Evolutionary conservation across 2,329 filamentous ascomycete species (phyloP).

Genomic region (Penicillium sp.): DNA sequence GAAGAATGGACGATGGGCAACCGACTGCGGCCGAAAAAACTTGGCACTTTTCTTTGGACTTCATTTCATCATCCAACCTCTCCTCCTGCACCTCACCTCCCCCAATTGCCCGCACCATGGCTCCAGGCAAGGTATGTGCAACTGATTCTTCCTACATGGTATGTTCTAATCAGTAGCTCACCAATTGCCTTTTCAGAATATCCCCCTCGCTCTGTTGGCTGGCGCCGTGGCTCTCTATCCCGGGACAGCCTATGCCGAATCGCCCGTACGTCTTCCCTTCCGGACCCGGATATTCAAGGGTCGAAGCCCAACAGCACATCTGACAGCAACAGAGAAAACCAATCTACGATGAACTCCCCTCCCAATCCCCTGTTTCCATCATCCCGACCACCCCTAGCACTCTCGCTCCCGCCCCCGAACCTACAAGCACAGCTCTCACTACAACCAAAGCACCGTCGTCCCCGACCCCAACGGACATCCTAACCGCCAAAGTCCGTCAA

Average conservation of each 20-base stretch:
- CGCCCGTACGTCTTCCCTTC: constrained; percentile 38
- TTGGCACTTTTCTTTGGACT: constrained; percentile 26
- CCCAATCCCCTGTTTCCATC: constrained; percentile 25
- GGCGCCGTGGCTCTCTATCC: constrained; percentile 47
- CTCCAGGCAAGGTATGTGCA: constrained; percentile 45
- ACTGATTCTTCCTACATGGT: not conserved
- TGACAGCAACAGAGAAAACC: constrained; percentile 42
- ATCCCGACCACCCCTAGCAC: constrained; percentile 34
- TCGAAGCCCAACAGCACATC: not conserved
- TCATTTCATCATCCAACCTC: constrained; percentile 21
- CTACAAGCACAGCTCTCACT: constrained; percentile 30
- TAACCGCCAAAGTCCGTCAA: constrained; percentile 80
- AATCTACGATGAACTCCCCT: constrained; percentile 49
- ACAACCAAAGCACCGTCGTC: constrained; percentile 57
- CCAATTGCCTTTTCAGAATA: constrained; percentile 36
- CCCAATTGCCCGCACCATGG: constrained; percentile 44
- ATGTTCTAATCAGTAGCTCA: constrained; percentile 31
- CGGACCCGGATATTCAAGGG: not conserved
- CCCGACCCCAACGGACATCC: constrained; percentile 85
- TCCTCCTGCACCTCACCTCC: constrained; percentile 34
- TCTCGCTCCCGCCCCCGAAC: constrained; percentile 23
- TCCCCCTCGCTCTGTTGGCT: constrained; percentile 47
- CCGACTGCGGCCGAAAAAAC: constrained; percentile 33
- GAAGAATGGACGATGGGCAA: constrained; percentile 21
- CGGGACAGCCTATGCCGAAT: constrained; percentile 49